A percentile compares a stretch with the other conserved stretches of the same genome.
Conservation (phyloP, 2,329 filamentous ascomycete species). For the Trichoderma harzianum region DNA sequence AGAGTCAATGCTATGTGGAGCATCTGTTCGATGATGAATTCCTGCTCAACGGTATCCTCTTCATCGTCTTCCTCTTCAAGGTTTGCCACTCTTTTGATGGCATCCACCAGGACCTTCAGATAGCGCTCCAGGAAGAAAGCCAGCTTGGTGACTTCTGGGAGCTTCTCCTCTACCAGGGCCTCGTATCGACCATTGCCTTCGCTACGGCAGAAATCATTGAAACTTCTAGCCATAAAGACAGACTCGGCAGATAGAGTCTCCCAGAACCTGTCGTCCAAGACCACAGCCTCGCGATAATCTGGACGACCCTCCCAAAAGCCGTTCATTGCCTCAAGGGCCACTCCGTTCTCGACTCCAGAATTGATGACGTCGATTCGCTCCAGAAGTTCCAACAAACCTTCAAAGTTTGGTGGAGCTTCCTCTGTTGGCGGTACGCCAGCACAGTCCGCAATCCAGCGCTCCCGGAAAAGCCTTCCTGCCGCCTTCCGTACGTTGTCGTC, state of each 20-base stretch:
- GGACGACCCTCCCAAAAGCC: conserved; percentile 94
- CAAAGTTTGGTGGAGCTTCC: conserved; percentile 64
- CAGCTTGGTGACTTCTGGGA: conserved; percentile 89
- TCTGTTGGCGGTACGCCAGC: conserved; percentile 63
- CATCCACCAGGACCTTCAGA: conserved; percentile 64
- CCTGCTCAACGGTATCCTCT: conserved; percentile 82
- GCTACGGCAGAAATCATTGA: conserved; percentile 86
- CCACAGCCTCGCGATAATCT: conserved; percentile 71
- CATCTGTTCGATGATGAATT: conserved; percentile 94
- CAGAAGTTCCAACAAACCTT: conserved; percentile 84
- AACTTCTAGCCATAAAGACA: conserved; percentile 84
- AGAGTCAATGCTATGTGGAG: conserved; percentile 87
- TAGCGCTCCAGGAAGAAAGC: conserved; percentile 84
- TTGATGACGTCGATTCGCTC: conserved; percentile 93
- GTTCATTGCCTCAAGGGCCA: conserved; percentile 89
- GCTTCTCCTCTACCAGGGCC: conserved; percentile 79
- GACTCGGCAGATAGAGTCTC: conserved; percentile 79
- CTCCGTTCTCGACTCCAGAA: conserved; percentile 82
- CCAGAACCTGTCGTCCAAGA: conserved; percentile 74
- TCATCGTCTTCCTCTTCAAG: conserved; percentile 64
- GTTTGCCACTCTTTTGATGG: conserved; percentile 55
- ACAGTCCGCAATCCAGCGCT: conserved; percentile 97
- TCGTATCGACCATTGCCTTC: conserved; percentile 73
- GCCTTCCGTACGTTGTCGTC: conserved; percentile 94
- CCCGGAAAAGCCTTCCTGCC: conserved; percentile 82